Conservation (phyloP, 1,284 basidiomycete genomes). For the Pascua sp. region DNA sequence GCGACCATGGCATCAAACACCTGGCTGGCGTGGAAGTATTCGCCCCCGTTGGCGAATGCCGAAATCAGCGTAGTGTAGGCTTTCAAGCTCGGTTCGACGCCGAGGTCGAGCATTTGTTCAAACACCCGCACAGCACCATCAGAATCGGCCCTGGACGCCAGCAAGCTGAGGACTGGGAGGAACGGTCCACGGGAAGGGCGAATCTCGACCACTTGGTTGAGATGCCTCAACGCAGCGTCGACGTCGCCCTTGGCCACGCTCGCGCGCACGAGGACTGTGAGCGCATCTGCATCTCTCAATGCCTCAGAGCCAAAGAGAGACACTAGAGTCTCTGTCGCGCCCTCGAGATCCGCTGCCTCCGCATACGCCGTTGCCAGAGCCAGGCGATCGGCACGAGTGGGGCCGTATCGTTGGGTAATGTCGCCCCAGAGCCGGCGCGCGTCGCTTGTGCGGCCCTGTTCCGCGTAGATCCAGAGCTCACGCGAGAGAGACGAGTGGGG, state of each 20-base stretch:
- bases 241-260: slow-evolving; percentile 19
- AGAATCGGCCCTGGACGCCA: slow-evolving; percentile 60
- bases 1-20: slow-evolving; percentile 57
- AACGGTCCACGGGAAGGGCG: slow-evolving; percentile 15
- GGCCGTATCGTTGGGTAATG: slow-evolving; percentile 6
- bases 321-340: neutral
- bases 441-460: slow-evolving; percentile 5
- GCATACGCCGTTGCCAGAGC: slow-evolving; percentile 7
- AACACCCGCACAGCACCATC: slow-evolving; percentile 59
- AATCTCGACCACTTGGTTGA: slow-evolving; percentile 13
- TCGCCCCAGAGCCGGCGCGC: slow-evolving; percentile 6
- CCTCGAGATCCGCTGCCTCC: neutral
- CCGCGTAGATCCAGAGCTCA: slow-evolving; percentile 12
- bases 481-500: slow-evolving; percentile 12
- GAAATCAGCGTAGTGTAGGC: slow-evolving; percentile 69
- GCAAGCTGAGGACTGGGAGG: slow-evolving; percentile 61
- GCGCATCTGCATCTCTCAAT: slow-evolving; percentile 4
- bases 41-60: slow-evolving; percentile 63
- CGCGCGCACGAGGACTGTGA: slow-evolving; percentile 23
- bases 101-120: slow-evolving; percentile 60
- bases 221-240: slow-evolving; percentile 12
- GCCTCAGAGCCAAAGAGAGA: no score
- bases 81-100: slow-evolving; percentile 55
- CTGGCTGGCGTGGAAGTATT: slow-evolving; percentile 65
- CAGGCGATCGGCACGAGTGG: slow-evolving; percentile 3